Conservation (phyloP, 371 early-diverging fungal species). For the Lichtheimia hyalospora region DNA sequence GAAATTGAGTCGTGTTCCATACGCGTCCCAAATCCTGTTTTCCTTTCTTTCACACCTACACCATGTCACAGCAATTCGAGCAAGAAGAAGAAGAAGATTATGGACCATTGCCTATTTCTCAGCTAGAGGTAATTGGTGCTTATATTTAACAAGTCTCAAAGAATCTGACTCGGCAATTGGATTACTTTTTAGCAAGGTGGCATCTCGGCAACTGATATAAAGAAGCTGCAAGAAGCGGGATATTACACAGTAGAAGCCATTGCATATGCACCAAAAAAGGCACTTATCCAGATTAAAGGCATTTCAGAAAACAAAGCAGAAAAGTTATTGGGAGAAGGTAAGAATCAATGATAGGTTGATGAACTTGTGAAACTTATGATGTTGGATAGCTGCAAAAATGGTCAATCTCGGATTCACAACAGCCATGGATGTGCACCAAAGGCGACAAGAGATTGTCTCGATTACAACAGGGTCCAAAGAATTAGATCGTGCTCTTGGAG, state of each 20-base stretch:
- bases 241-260: slow-evolving; percentile 95
- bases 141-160: not conserved
- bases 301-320: slow-evolving; percentile 99
- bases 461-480: slow-evolving; percentile 97
- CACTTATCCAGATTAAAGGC: slow-evolving; percentile 92
- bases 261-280: slow-evolving; percentile 96
- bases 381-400: slow-evolving; percentile 77
- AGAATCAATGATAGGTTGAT: slow-evolving; percentile 12
- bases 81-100: slow-evolving; percentile 28
- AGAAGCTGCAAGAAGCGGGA: slow-evolving; percentile 92
- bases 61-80: slow-evolving; percentile 18
- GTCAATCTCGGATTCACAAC: slow-evolving; percentile 98
- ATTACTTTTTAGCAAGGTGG: slow-evolving; percentile 76
- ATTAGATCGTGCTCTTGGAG: slow-evolving; percentile 94
- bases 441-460: slow-evolving; percentile 83
- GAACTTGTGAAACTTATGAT: not conserved
- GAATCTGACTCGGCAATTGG: not conserved
- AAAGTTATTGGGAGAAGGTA: slow-evolving; percentile 94
- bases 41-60: not conserved
- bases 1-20: no score
- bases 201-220: slow-evolving; percentile 80
- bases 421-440: slow-evolving; percentile 92
- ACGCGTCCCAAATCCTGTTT: no score
- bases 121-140: slow-evolving; percentile 18
- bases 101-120: slow-evolving; percentile 22